Evolutionary conservation across 257 asterid species (phyloP).

Genomic region (Echium plantagineum): DNA sequence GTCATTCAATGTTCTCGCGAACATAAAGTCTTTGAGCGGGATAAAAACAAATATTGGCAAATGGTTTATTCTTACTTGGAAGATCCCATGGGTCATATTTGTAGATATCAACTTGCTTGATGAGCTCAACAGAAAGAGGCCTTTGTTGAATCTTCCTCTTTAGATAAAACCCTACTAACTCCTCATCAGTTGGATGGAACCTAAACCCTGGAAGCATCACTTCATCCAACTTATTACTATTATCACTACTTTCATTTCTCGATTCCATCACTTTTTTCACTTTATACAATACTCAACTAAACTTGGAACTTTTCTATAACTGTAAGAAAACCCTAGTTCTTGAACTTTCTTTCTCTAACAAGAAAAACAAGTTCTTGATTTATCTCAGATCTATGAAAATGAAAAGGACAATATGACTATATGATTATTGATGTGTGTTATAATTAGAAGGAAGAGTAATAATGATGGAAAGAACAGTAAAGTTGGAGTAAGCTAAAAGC

Average conservation of each 20-base stretch:
- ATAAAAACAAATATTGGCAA: background rate
- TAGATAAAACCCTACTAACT: slow-evolving; percentile 86
- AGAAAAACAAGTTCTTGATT: background rate
- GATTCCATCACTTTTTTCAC: slow-evolving; percentile 20
- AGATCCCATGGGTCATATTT: slow-evolving; percentile 98
- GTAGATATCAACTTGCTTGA: slow-evolving; percentile 86
- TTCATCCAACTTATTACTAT: slow-evolving; percentile 35
- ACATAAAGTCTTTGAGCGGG: no score
- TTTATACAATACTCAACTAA: background rate
- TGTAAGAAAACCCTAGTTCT: background rate
- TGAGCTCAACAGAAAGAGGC: slow-evolving; percentile 79
- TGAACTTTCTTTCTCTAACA: no score
- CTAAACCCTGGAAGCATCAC: slow-evolving; percentile 83
- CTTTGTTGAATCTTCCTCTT: slow-evolving; percentile 61
- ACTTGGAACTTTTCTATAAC: background rate
- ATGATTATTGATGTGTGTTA: background rate
- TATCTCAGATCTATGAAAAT: slow-evolving; percentile 3
- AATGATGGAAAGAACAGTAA: background rate
- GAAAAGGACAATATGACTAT: background rate
- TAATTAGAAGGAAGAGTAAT: background rate
- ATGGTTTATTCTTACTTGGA: slow-evolving; percentile 50
- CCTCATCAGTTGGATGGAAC: slow-evolving; percentile 96
- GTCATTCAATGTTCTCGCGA: no score
- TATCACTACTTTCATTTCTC: slow-evolving; percentile 17
- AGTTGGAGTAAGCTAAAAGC: slow-evolving; percentile 19